Evolutionary conservation across 441 rosid genomes (phyloP), one percentile per base, ranked within the genome.

Genomic region (Syzygium syzygioides): DNA sequence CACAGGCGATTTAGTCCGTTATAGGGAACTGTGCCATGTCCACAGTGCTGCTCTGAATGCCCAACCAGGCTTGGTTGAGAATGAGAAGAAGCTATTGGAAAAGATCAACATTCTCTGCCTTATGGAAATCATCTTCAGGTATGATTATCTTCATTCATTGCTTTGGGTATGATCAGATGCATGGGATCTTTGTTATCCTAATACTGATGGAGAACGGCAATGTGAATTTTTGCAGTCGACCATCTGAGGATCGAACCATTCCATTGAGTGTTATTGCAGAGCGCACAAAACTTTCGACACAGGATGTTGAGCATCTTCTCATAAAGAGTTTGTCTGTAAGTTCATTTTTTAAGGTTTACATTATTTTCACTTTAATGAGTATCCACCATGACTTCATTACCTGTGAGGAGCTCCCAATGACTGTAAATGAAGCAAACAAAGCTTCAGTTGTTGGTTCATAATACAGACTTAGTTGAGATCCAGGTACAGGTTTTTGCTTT

Each of bases 81-180:
- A 97, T 88, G 97, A 95, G 93, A 93, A 94, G 91, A 96, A 97
- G 92, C 93, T 98, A 20, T 89, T 96, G 91, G 99, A 98, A 92
- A 98, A 98, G 92, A 96, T 98, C 88, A 97, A 97, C 92, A 97
- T 98, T 90, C 99, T 98, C 85, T 96, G 99, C 94, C 95, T 98
- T 86, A 98, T 97, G 95, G 99, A 97, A 91, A 98, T 98, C 88
- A 97, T 98, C 90, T 98, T 98, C 91, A 98, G 99, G 99, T 98
- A 90, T 88, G 87, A 84, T 84, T 85, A 41, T 76, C 17, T 25
- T 76, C 17, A 41, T 76, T 34, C 52, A 20, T 32, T 85, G 50
- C 19, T 25, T 25, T 56, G 64, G 37, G 48, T 55, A 23, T 85
- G 48, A 41, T 85, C n/a, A 14, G 41, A 41, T 76, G 52, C 83